These are phyloP conservation scores for Rhodotorula sp. DNA, from an alignment of 1,284 basidiomycete species.

Conservation along the genomic window DNA sequence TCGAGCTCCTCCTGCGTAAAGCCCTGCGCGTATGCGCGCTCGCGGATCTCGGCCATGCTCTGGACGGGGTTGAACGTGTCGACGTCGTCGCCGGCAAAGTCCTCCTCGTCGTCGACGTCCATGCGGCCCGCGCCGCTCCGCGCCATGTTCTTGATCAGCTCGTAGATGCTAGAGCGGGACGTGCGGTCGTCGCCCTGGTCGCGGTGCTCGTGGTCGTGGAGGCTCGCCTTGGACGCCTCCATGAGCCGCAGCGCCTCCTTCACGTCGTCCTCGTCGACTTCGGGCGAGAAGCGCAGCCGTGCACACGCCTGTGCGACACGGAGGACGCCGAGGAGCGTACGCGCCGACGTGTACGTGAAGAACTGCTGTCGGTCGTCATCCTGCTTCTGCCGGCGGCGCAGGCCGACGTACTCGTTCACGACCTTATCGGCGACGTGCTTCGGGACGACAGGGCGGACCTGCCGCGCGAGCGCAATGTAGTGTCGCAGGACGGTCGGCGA, in stretches of 20 bases:
- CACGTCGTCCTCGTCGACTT: constrained; percentile 82
- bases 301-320: constrained; percentile 94
- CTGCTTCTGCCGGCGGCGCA: constrained; percentile 90
- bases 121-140: constrained; percentile 50
- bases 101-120: constrained; percentile 66
- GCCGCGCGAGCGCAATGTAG: constrained; percentile 92
- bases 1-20: constrained; percentile 88
- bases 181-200: constrained; percentile 69
- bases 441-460: constrained; percentile 83
- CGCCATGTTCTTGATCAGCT: constrained; percentile 85
- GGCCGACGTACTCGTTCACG: constrained; percentile 90
- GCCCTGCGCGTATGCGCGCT: constrained; percentile 77
- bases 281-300: constrained; percentile 77
- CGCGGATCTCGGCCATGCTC: constrained; percentile 78
- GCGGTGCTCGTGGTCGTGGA: constrained; percentile 69
- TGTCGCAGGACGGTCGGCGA: constrained; percentile 88
- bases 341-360: constrained; percentile 93
- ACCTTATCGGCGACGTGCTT: constrained; percentile 86
- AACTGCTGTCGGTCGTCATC: constrained; percentile 77
- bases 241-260: constrained; percentile 96
- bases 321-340: constrained; percentile 91
- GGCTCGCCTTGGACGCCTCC: constrained; percentile 90
- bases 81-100: constrained; percentile 68
- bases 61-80: constrained; percentile 57
- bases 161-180: constrained; percentile 76